A percentile compares a stretch with the other conserved stretches of the same genome.
phyloP scores from a whole-genome alignment of 1,139 yeast species.

The Suhomyces bokatorum region DNA sequence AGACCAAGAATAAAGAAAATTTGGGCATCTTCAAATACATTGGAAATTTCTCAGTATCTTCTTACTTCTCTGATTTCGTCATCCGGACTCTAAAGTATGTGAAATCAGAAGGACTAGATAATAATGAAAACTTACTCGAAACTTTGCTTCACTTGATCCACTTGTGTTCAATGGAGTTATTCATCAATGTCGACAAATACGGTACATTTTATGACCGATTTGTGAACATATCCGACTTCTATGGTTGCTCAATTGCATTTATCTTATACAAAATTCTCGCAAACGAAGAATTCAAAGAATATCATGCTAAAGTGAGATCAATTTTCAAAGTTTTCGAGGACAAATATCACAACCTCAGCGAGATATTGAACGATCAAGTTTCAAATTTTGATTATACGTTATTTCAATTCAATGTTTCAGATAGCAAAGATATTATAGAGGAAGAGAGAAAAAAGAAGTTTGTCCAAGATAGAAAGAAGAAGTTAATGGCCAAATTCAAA shows the following conservation, averaged over 20 bases:
- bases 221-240: constrained; percentile 28
- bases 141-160: constrained; percentile 70
- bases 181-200: constrained; percentile 27
- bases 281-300: constrained; percentile 39
- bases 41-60: constrained; percentile 51
- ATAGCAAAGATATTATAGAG: constrained; percentile 38
- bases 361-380: constrained; percentile 23
- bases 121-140: constrained; percentile 57
- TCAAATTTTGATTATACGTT: constrained; percentile 22
- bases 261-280: constrained; percentile 45
- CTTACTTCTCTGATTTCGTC: constrained; percentile 53
- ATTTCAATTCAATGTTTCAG: constrained; percentile 19
- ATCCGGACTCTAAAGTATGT: constrained; percentile 50
- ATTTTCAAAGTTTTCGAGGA: constrained; percentile 45
- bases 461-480: constrained; percentile 73
- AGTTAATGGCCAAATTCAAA: constrained; percentile 73
- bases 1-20: constrained; percentile 23
- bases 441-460: constrained; percentile 61
- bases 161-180: constrained; percentile 42
- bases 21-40: constrained; percentile 37
- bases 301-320: constrained; percentile 55
- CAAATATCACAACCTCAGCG: constrained; percentile 26
- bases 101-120: constrained; percentile 35
- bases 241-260: constrained; percentile 46
- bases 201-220: constrained; percentile 40